These are phyloP conservation scores for Sergeia podlipaevii DNA, from an alignment of 208 protist species.

Conservation along the genomic window DNA sequence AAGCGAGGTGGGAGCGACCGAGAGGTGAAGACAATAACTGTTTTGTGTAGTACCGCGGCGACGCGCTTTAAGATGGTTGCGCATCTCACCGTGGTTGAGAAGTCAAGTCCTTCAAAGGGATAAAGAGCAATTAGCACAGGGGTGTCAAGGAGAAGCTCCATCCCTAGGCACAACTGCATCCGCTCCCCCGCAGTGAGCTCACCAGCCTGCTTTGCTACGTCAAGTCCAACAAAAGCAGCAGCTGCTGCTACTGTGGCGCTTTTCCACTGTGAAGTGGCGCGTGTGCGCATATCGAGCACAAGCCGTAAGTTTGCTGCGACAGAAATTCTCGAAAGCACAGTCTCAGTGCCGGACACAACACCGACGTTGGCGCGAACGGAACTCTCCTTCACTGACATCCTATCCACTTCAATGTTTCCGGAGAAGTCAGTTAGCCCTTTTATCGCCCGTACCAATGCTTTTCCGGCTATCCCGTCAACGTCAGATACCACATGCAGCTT, in stretches of 20 bases:
- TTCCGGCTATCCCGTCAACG: too few species aligned
- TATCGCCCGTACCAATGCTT: too few species aligned
- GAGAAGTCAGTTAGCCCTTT: too few species aligned
- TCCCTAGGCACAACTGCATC: conserved; percentile 48
- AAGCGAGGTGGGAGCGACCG: conserved; percentile 26
- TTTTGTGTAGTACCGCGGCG: conserved; percentile 36
- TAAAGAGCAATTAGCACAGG: conserved; percentile 39
- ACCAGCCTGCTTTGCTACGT: conserved; percentile 17
- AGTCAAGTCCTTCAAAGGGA: conserved; percentile 28
- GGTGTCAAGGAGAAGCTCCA: conserved; percentile 60
- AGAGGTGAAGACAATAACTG: conserved; percentile 41
- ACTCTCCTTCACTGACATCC: too few species aligned
- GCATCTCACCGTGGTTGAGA: conserved; percentile 15
- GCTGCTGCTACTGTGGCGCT: conserved; percentile 26
- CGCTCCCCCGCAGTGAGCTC: conserved; percentile 27
- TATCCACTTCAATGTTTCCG: too few species aligned
- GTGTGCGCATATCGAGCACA: conserved; percentile 41
- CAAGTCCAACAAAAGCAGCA: conserved; percentile 31
- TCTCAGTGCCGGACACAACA: background rate
- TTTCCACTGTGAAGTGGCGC: conserved; percentile 24
- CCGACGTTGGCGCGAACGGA: too few species aligned
- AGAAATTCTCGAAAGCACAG: conserved; percentile 20
- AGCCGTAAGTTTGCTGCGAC: conserved; percentile 52
- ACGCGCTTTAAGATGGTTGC: conserved; percentile 29
- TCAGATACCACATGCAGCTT: too few species aligned